Base-by-base conservation (phyloP, 2,329 filamentous ascomycete genomes). In the Stachybotrys elegans region DNA sequence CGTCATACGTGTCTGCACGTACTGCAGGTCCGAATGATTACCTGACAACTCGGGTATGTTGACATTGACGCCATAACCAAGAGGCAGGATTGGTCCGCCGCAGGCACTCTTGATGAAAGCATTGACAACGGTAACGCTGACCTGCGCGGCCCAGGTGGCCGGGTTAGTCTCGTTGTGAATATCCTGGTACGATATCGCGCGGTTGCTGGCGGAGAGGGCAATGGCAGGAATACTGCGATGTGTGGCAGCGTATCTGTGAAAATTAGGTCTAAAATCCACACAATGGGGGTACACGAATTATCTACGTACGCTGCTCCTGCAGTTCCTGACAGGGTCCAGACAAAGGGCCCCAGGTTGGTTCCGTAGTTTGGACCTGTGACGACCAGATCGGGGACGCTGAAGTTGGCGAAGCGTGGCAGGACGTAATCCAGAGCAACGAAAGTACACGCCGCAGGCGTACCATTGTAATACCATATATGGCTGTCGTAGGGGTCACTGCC, bases 381-480 rank as follows among this genome's bases (percentile, higher is more conserved):
- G 17, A 80, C 66, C 3, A 81, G 65, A 43, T 81, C 77, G 1
- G 74, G 73, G 2, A 66, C 65, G n/a, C 56, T 63, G 52, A 74
- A 69, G 52, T 71, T 63, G 48, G 66, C 68, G 53, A 68, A 74
- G 13, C 55, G 60, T 1, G 76, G 75, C 14, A 80, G 62, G 8
- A 81, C 72, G 36, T 74, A 78, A 61, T 80, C 75, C 6, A 80
- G 66, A 2, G 70, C 76, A 5, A 81, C 73, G 45, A 79, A 73
- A 2, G 73, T 75, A 51, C 72, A 76, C 0, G 76, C 71, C 0
- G 73, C 74, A 0, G 78, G 75, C 0, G 76, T 81, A 19, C 77
- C 76, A 43, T 80, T 77, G 59, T 79, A 81, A 54, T 81, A 80
- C 74, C 74, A 81, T 49, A 81, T 76, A 47, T 76, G 68, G 42